phyloP scores from a whole-genome alignment of 768 basidiomycete species.

The Leccinellum albellum region DNA sequence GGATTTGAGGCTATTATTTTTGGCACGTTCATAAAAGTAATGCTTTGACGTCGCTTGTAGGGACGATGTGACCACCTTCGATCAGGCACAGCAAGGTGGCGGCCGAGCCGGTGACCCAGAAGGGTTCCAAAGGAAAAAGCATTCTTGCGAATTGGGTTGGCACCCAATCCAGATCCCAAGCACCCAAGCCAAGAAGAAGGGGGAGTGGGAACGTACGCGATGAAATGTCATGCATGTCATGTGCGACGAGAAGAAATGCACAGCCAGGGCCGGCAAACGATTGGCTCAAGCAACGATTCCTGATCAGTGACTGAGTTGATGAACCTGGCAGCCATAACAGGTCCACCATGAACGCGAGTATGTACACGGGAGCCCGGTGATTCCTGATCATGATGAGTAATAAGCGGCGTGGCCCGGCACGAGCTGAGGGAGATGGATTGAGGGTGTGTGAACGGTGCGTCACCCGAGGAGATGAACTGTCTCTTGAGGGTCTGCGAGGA shows the following conservation, averaged over 20 bases:
- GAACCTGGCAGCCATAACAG: background rate
- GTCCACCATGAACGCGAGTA: background rate
- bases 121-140: background rate
- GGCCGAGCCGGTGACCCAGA: slow-evolving; percentile 3
- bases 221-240: background rate
- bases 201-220: background rate
- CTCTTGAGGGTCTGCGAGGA: background rate
- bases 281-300: slow-evolving; percentile 3
- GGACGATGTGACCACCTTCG: slow-evolving; percentile 8
- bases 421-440: background rate
- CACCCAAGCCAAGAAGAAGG: background rate
- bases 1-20: slow-evolving; percentile 31
- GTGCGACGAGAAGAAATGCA: slow-evolving; percentile 2
- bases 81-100: slow-evolving; percentile 25
- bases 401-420: slow-evolving; percentile 7
- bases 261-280: background rate
- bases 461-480: slow-evolving; percentile 21
- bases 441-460: slow-evolving; percentile 11
- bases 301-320: slow-evolving; percentile 13
- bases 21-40: slow-evolving; percentile 20
- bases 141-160: background rate
- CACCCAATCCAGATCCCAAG: background rate
- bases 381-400: slow-evolving; percentile 10
- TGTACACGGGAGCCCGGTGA: slow-evolving; percentile 19
- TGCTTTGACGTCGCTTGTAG: slow-evolving; percentile 26